Conservation (phyloP, 2,329 filamentous ascomycete genomes). For the Dactylellina cionopaga region DNA sequence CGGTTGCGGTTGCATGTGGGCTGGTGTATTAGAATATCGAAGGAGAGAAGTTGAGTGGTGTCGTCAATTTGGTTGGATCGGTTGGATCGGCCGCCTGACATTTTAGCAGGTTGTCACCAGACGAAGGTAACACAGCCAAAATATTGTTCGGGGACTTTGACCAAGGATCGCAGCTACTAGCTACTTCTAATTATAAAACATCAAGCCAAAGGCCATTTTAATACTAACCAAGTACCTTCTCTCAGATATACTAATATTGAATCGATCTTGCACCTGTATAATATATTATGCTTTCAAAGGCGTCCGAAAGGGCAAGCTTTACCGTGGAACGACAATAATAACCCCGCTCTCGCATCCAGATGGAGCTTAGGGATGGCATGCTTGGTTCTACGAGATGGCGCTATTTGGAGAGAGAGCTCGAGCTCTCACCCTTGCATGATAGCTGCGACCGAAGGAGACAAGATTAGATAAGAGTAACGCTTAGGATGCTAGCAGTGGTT, state of each 20-base stretch:
- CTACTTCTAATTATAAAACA: too few species aligned
- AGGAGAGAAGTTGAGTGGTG: not conserved
- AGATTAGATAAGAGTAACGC: conserved; percentile 37
- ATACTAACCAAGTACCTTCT: too few species aligned
- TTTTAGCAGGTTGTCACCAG: not conserved
- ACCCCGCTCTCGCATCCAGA: not conserved
- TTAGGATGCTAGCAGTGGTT: not conserved
- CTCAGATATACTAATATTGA: too few species aligned
- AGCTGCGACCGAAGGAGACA: conserved; percentile 3
- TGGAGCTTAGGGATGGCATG: too few species aligned
- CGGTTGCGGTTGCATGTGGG: too few species aligned
- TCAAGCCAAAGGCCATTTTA: too few species aligned
- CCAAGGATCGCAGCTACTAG: too few species aligned
- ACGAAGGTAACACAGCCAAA: not conserved
- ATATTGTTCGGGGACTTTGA: not conserved
- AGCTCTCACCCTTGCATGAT: conserved; percentile 43
- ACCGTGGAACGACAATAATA: too few species aligned
- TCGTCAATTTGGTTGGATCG: not conserved
- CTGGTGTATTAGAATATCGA: not conserved
- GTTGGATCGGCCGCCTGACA: conserved; percentile 5
- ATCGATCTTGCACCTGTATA: too few species aligned
- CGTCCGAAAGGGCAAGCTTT: too few species aligned
- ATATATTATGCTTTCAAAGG: too few species aligned
- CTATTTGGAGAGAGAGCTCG: not conserved
- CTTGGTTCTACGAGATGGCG: not conserved